Base-by-base conservation (phyloP, 331 rosid genomes). In the Arachis monticola region DNA sequence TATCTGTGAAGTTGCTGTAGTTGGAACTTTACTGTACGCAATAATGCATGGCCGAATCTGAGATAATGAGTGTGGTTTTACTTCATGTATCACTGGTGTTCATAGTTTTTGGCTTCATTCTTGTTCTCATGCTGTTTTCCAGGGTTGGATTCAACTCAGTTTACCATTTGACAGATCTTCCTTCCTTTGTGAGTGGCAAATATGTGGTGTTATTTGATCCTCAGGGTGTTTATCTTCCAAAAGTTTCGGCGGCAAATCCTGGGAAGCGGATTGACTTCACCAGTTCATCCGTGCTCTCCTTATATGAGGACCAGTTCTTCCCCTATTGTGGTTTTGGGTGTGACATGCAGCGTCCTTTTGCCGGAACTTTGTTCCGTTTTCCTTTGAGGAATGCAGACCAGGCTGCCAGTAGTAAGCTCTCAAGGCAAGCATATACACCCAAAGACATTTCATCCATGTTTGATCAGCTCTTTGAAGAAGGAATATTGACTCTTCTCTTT, bases 71-170 rank as follows among this genome's bases (percentile, higher is more conserved):
- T 58, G 56, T 64, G 76, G n/a, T 2, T 41, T 51, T 66, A 41
- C 60, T 65, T 44, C 17, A 3, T 51, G 42, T 38, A 38, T 73
- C 17, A 31, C 11, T 10, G 53, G 53, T 48, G 53, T 9, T 45
- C 72, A 62, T 65, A 50, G 65, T 77, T 50, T 52, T 61, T 63
- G 70, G 27, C 73, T 61, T 78, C 41, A 72, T 73, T 78, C 81
- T 69, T 31, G 58, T 73, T 76, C 77, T 62, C 50, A 61, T 6
- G 44, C 12, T 75, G 7, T 45, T 65, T 77, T 80, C 22, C 75
- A 94, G 99, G 87, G 96, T 94, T 64, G 99, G 99, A 77, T 94
- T 94, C 95, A 94, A 94, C 85, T 94, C 99, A 4, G 99, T 94
- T 64, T 94, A 94, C 84, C 99, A 94, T 83, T 83, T 94, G 81